These are phyloP conservation scores for Diacronema lutheri DNA, from an alignment of 78 protist genomes.

Conservation along the genomic window DNA sequence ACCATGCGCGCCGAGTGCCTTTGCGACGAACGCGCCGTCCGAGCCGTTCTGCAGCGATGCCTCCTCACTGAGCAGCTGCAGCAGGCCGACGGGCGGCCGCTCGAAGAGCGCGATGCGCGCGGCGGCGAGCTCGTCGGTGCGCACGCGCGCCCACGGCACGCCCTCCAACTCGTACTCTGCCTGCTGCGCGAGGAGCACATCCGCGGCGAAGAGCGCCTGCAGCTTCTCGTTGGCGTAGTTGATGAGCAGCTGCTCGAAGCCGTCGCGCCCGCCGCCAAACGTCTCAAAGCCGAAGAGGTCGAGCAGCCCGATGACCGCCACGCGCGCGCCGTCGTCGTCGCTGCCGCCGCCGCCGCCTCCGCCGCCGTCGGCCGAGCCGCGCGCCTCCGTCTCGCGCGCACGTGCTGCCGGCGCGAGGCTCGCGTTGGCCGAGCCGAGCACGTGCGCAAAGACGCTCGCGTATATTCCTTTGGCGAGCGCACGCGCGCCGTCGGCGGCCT, in stretches of 20 bases:
- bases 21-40: not conserved
- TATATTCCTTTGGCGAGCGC: slow-evolving; percentile 72
- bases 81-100: too few relatives aligned
- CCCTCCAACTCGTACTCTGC: not conserved
- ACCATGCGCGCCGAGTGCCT: too few relatives aligned
- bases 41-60: not conserved
- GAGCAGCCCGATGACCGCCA: slow-evolving; percentile 67
- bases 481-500: slow-evolving; percentile 66
- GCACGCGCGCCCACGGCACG: not conserved
- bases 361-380: too few relatives aligned
- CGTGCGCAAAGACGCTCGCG: slow-evolving; percentile 54
- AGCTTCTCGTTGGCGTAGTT: slow-evolving; percentile 94
- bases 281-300: slow-evolving; percentile 96
- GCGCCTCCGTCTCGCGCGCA: too few relatives aligned
- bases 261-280: slow-evolving; percentile 72
- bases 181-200: slow-evolving; percentile 58
- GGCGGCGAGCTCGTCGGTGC: too few relatives aligned
- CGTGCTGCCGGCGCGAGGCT: not conserved
- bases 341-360: too few relatives aligned
- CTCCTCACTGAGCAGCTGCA: not conserved
- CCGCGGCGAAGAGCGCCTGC: slow-evolving; percentile 82
- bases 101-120: too few relatives aligned
- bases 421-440: slow-evolving; percentile 41
- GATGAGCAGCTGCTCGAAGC: slow-evolving; percentile 93
- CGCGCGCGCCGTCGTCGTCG: not conserved